A percentile compares a stretch with the other conserved stretches of the same genome.
phyloP scores from a whole-genome alignment of 495 filamentous ascomycete species.

The Xylaria castorea region DNA sequence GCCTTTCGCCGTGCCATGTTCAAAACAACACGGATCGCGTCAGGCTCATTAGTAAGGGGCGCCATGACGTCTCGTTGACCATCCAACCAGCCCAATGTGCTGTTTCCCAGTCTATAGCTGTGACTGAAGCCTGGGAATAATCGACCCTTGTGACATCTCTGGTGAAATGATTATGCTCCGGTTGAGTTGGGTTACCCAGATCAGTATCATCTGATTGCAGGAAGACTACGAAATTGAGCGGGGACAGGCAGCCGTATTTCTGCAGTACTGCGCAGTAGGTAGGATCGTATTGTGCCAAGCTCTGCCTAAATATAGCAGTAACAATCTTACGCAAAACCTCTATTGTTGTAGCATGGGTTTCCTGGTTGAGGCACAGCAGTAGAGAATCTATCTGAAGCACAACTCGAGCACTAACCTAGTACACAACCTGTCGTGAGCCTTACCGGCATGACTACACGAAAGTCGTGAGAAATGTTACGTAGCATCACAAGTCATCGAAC shows the following conservation, averaged over 20 bases:
- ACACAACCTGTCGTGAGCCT: no score
- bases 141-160: background rate
- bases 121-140: background rate
- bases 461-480: background rate
- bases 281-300: background rate
- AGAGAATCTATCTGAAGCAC: background rate
- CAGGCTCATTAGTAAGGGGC: conserved; percentile 52
- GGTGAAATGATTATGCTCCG: background rate
- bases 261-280: background rate
- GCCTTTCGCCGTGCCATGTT: conserved; percentile 50
- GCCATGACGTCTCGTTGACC: conserved; percentile 42
- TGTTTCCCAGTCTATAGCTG: background rate
- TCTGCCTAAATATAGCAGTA: background rate
- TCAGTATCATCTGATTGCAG: background rate
- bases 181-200: background rate
- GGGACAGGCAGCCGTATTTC: background rate
- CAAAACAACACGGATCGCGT: conserved; percentile 52
- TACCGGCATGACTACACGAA: background rate
- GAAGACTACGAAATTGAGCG: background rate
- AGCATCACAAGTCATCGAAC: background rate
- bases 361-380: background rate
- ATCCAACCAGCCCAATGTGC: background rate
- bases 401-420: background rate
- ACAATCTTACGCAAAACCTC: background rate
- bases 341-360: background rate